A percentile compares a stretch with the other conserved stretches of the same genome.
These are phyloP conservation scores for Chalciporus pseudorubinellus DNA, from an alignment of 768 basidiomycete species.

Conservation along the genomic window DNA sequence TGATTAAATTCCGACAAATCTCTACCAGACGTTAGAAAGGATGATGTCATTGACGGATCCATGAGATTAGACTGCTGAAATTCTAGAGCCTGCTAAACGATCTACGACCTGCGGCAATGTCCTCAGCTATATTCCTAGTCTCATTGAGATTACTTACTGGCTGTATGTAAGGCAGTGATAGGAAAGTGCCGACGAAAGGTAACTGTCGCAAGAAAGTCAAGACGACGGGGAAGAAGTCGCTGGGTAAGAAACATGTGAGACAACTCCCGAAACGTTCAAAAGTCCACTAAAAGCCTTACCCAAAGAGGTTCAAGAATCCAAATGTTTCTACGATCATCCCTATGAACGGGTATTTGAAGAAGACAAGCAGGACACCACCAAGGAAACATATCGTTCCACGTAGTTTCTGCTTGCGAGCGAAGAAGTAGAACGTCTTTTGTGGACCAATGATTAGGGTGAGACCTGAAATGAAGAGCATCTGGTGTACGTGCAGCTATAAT, in stretches of 20 bases:
- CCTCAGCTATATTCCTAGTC: constrained; percentile 5
- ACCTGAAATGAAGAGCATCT: constrained; percentile 94
- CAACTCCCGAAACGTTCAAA: neutral
- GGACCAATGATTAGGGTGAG: constrained; percentile 96
- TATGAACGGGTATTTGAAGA: constrained; percentile 91
- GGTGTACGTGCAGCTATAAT: neutral
- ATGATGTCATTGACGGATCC: neutral
- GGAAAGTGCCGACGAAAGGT: constrained; percentile 83
- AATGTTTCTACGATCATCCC: constrained; percentile 94
- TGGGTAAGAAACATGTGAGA: constrained; percentile 34
- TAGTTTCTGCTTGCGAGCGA: constrained; percentile 92
- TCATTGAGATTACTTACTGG: constrained; percentile 47
- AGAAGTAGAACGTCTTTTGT: constrained; percentile 97
- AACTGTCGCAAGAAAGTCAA: constrained; percentile 94
- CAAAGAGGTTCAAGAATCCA: constrained; percentile 96
- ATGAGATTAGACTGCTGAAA: constrained; percentile 59
- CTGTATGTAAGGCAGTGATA: constrained; percentile 86
- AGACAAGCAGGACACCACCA: constrained; percentile 89
- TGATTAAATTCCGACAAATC: constrained; percentile 17
- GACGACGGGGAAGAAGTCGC: constrained; percentile 99
- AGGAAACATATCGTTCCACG: constrained; percentile 88
- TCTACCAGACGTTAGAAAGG: constrained; percentile 5
- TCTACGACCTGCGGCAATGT: constrained; percentile 58
- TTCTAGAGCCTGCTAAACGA: constrained; percentile 75
- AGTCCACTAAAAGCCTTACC: constrained; percentile 45